Conservation (phyloP, 2,329 filamentous ascomycete species). For the Clarireedia hainanense region DNA sequence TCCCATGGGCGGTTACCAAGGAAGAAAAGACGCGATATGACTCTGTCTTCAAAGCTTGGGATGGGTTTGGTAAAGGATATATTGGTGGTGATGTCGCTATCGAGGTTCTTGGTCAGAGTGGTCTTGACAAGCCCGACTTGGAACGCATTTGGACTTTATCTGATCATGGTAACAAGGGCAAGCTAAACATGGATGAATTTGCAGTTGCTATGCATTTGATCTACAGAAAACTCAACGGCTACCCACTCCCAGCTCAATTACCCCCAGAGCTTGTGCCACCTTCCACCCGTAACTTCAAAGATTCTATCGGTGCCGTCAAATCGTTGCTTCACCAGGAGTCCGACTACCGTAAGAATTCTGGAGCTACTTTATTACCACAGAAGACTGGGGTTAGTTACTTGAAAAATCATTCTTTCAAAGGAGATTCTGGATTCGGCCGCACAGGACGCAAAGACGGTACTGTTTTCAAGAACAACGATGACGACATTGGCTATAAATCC, state of each 20-base stretch:
- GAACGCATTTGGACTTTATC: constrained; percentile 93
- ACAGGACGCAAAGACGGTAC: constrained; percentile 83
- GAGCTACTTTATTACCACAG: constrained; percentile 84
- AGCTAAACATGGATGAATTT: constrained; percentile 93
- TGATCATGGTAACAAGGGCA: constrained; percentile 88
- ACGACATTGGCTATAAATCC: constrained; percentile 85
- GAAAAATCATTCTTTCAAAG: constrained; percentile 87
- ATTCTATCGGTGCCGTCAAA: constrained; percentile 90
- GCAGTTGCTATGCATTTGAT: constrained; percentile 99
- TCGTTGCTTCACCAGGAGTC: constrained; percentile 84
- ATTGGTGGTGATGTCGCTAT: constrained; percentile 90
- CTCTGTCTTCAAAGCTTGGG: constrained; percentile 90
- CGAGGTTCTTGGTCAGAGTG: constrained; percentile 95
- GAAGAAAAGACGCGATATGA: constrained; percentile 98
- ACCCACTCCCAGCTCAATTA: constrained; percentile 78
- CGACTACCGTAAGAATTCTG: constrained; percentile 78
- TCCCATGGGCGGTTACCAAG: constrained; percentile 98
- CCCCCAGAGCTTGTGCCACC: constrained; percentile 91
- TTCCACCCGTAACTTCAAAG: constrained; percentile 86
- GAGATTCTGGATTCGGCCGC: constrained; percentile 47
- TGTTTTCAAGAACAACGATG: constrained; percentile 93
- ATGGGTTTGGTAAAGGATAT: constrained; percentile 86
- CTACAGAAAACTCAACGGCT: constrained; percentile 93
- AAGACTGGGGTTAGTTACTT: constrained; percentile 97
- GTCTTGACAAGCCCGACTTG: constrained; percentile 80